Conservation (phyloP, 179 eudicot species). For the Silene coronaria region DNA sequence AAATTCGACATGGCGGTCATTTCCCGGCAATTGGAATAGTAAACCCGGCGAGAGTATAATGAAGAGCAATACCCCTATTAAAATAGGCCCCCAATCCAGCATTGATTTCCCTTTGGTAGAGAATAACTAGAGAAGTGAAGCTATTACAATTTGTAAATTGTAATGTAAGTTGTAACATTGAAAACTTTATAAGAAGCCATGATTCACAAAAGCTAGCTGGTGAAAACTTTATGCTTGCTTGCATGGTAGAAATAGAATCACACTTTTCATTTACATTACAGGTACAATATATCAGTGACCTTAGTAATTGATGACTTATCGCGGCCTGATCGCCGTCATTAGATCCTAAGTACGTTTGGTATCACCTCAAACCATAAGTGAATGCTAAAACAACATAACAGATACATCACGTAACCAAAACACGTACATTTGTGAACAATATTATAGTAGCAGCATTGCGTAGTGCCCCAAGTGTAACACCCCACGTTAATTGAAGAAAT, state of each 20-base stretch:
- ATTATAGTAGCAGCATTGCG: too few relatives aligned
- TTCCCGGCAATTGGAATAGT: slow-evolving; percentile 39
- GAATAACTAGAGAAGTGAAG: too few relatives aligned
- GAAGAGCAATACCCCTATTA: slow-evolving; percentile 36
- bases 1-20: slow-evolving; percentile 11
- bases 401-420: too few relatives aligned
- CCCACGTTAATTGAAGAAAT: too few relatives aligned
- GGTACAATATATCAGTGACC: neutral
- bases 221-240: slow-evolving; percentile 15
- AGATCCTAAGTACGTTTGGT: too few relatives aligned
- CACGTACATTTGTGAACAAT: too few relatives aligned
- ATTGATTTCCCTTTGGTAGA: slow-evolving; percentile 12
- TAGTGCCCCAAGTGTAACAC: too few relatives aligned
- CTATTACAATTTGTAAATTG: too few relatives aligned
- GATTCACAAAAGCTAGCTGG: neutral
- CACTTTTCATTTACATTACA: neutral
- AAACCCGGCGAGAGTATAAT: slow-evolving; percentile 39
- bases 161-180: neutral
- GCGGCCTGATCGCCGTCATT: too few relatives aligned
- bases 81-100: slow-evolving; percentile 44
- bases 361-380: too few relatives aligned
- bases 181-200: neutral
- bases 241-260: slow-evolving; percentile 16
- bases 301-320: too few relatives aligned
- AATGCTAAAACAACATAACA: too few relatives aligned